These are phyloP conservation scores for Globisporangium canariense DNA, from an alignment of 352 stramenopile species.

Conservation along the genomic window DNA sequence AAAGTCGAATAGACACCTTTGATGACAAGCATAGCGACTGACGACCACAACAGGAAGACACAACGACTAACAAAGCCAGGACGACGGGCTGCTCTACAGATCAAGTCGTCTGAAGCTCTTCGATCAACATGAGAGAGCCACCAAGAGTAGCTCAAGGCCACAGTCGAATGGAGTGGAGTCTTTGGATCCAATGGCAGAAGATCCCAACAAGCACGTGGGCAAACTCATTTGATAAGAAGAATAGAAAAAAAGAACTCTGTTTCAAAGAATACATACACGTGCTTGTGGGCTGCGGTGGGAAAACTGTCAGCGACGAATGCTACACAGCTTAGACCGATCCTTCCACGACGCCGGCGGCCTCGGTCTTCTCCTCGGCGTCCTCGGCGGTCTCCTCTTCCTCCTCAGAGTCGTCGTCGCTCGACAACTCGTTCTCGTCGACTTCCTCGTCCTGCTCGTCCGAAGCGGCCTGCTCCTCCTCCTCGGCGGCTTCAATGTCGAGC, in stretches of 20 bases:
- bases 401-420: slow-evolving; percentile 37
- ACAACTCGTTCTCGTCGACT: slow-evolving; percentile 28
- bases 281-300: background rate
- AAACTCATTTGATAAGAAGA: background rate
- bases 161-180: too few relatives aligned
- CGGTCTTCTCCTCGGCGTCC: slow-evolving; percentile 28
- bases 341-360: slow-evolving; percentile 42
- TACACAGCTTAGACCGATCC: slow-evolving; percentile 47
- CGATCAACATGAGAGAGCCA: background rate
- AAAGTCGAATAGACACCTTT: background rate
- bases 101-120: background rate
- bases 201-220: background rate
- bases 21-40: background rate
- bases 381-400: slow-evolving; percentile 31
- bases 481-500: slow-evolving; percentile 29
- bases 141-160: background rate
- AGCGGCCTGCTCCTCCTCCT: slow-evolving; percentile 33
- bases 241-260: background rate
- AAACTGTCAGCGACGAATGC: background rate
- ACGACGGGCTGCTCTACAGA: background rate
- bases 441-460: slow-evolving; percentile 35
- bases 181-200: background rate
- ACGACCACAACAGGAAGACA: background rate
- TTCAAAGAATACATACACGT: slow-evolving; percentile 20
- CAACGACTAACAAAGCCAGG: background rate